Evolutionary conservation across 208 protist species (phyloP).

Genomic region (Acanthamoeba healyi): DNA sequence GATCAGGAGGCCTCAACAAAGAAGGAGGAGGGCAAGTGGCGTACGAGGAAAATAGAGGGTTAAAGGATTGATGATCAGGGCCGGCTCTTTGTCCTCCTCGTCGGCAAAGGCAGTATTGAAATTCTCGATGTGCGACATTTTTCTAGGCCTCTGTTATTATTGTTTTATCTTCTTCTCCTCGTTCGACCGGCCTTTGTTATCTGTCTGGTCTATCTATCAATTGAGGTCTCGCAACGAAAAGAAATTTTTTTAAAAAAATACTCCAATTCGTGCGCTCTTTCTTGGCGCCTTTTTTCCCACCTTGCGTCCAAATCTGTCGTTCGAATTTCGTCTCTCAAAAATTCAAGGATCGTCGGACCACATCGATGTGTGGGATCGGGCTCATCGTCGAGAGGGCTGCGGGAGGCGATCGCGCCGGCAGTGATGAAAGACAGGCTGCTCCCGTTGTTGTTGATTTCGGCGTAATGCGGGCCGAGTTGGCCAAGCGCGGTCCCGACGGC

Average conservation of each 20-base stretch:
- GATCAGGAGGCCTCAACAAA: background rate
- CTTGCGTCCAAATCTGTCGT: background rate
- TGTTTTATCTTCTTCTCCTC: no score
- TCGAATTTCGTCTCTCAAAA: background rate
- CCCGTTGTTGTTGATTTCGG: background rate
- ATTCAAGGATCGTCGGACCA: background rate
- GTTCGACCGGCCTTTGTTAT: no score
- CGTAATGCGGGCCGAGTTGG: background rate
- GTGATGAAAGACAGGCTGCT: background rate
- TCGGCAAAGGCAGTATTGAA: conserved; percentile 27
- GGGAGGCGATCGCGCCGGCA: no score
- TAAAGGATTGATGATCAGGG: conserved; percentile 63
- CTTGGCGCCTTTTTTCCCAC: conserved; percentile 13
- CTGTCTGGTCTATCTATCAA: background rate
- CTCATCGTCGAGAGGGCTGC: background rate
- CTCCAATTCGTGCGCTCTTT: background rate
- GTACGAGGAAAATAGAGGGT: conserved; percentile 71
- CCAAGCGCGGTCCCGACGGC: conserved; percentile 11
- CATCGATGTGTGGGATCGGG: conserved; percentile 1
- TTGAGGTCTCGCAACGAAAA: no score
- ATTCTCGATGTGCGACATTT: conserved; percentile 21
- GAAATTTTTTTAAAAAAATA: no score
- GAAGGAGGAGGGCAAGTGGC: background rate
- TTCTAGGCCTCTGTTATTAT: background rate
- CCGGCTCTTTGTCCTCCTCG: conserved; percentile 11